These are phyloP conservation scores for Candida morakotiae DNA, from an alignment of 805 yeast species.

Conservation along the genomic window DNA sequence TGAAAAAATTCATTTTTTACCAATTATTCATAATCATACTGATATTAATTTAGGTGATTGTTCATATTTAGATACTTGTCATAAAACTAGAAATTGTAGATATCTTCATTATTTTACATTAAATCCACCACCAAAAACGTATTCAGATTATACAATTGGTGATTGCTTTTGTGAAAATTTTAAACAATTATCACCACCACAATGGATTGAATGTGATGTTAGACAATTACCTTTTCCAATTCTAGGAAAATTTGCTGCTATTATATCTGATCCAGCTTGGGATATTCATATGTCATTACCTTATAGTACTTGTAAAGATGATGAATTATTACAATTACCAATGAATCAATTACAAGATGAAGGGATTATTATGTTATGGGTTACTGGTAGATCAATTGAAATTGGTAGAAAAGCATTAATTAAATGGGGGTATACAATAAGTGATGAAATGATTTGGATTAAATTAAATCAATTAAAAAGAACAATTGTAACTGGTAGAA, in stretches of 20 bases:
- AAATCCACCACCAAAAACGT: conserved; percentile 26
- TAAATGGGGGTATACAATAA: conserved; percentile 78
- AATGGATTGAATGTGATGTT: conserved; percentile 87
- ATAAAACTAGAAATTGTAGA: conserved; percentile 73
- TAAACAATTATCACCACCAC: conserved; percentile 50
- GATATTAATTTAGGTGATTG: conserved; percentile 81
- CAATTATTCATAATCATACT: conserved; percentile 45
- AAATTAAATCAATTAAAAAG: conserved; percentile 83
- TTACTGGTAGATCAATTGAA: conserved; percentile 91
- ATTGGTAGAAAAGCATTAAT: conserved; percentile 72
- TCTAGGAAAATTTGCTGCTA: conserved; percentile 76
- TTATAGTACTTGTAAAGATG: conserved; percentile 73
- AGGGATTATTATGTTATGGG: conserved; percentile 86
- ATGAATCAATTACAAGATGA: conserved; percentile 72
- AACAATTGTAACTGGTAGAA: conserved; percentile 91
- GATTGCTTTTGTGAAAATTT: conserved; percentile 37
- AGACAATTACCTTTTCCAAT: conserved; percentile 63
- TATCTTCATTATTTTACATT: conserved; percentile 72
- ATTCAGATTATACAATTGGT: conserved; percentile 44
- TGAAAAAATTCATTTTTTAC: conserved; percentile 25
- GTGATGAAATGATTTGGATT: conserved; percentile 86
- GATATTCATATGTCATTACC: conserved; percentile 87
- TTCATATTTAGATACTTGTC: conserved; percentile 91
- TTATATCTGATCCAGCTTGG: conserved; percentile 96
- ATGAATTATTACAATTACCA: conserved; percentile 64